These are phyloP conservation scores for Pichia gijzeniarum DNA, from an alignment of 805 yeast genomes.

Conservation along the genomic window DNA sequence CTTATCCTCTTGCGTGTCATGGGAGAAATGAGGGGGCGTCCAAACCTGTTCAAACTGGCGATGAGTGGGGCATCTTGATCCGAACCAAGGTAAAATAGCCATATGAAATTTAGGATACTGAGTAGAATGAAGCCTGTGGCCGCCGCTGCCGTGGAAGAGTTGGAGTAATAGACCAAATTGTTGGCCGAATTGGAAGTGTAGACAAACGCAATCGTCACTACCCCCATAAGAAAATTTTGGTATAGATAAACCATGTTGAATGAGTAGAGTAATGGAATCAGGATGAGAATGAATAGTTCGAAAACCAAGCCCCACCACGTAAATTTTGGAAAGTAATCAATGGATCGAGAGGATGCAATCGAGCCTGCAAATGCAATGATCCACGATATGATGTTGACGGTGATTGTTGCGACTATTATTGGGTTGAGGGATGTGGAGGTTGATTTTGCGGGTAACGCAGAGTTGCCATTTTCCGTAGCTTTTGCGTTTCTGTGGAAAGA, in stretches of 20 bases:
- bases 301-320: conserved; percentile 97
- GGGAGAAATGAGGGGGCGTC: conserved; percentile 34
- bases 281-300: conserved; percentile 54
- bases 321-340: conserved; percentile 60
- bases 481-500: neutral
- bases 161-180: conserved; percentile 61
- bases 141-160: conserved; percentile 70
- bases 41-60: conserved; percentile 77
- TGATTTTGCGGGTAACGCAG: neutral
- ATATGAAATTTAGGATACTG: conserved; percentile 73
- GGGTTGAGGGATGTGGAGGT: conserved; percentile 3
- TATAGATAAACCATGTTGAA: conserved; percentile 65
- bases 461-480: too few species aligned
- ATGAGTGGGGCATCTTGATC: conserved; percentile 85
- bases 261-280: conserved; percentile 46
- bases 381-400: conserved; percentile 59
- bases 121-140: conserved; percentile 87
- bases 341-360: conserved; percentile 42
- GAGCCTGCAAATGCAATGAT: conserved; percentile 84
- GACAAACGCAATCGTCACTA: conserved; percentile 65
- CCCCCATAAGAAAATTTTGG: conserved; percentile 49
- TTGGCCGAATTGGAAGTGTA: conserved; percentile 84
- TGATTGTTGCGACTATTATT: conserved; percentile 7
- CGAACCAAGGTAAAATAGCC: conserved; percentile 88
- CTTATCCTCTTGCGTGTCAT: conserved; percentile 10